Evolutionary conservation across 371 early-diverging fungal genomes (phyloP).

Genomic region (Actinomortierella wolfii): DNA sequence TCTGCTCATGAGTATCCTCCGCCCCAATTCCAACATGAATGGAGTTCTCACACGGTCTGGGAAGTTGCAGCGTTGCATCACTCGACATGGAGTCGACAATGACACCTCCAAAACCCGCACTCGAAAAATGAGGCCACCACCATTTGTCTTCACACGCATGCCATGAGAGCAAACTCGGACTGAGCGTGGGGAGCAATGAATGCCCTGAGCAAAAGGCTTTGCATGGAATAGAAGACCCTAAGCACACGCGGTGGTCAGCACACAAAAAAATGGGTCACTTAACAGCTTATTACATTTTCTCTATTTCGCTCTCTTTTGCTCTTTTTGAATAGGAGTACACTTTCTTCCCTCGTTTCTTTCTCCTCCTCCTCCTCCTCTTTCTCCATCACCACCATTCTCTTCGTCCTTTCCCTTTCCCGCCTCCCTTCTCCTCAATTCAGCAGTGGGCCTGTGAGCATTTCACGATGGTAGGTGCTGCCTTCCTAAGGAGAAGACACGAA

Average conservation of each 20-base stretch:
- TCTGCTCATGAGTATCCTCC: too few species aligned
- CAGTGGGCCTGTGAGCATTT: neutral
- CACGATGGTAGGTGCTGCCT: constrained; percentile 4
- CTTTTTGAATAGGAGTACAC: neutral
- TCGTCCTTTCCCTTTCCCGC: neutral
- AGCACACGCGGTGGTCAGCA: constrained; percentile 24
- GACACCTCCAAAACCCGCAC: too few species aligned
- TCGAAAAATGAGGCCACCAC: too few species aligned
- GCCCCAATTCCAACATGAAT: too few species aligned
- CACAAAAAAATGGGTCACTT: constrained; percentile 4
- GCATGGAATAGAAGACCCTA: constrained; percentile 19
- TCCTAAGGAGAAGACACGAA: neutral
- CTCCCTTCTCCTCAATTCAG: neutral
- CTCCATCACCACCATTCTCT: neutral
- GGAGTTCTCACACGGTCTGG: too few species aligned
- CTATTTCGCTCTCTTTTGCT: neutral
- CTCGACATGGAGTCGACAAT: too few species aligned
- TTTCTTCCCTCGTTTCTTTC: neutral
- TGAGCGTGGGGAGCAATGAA: too few species aligned
- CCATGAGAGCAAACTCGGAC: too few species aligned
- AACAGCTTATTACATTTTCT: neutral
- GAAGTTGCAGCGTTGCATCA: too few species aligned
- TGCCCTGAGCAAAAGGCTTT: neutral
- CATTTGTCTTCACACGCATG: too few species aligned
- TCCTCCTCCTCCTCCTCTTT: neutral